Evolutionary conservation across 2,329 filamentous ascomycete genomes (phyloP).

Genomic region (Ophiostoma australiae): DNA sequence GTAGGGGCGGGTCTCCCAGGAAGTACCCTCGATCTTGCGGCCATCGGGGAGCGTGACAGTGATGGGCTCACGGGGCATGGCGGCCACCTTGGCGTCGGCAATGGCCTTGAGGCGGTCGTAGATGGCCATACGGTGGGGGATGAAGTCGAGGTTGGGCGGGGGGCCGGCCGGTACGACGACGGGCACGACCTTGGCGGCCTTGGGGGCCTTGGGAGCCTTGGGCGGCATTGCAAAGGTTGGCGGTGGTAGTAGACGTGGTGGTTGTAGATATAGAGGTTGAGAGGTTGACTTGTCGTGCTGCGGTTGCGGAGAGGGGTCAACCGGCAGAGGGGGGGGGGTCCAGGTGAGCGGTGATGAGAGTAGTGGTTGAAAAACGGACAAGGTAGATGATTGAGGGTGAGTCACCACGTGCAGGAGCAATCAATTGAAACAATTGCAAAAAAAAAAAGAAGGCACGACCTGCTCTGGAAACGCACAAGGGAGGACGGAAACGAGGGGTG

Average conservation of each 20-base stretch:
- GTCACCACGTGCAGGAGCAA: conserved; percentile 13
- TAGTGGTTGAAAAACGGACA: not conserved
- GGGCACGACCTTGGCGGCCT: conserved; percentile 27
- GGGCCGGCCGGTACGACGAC: conserved; percentile 32
- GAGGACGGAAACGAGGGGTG: conserved; percentile 5
- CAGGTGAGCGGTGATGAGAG: not conserved
- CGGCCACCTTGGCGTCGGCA: conserved; percentile 69
- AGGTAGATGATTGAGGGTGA: not conserved
- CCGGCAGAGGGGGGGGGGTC: not conserved
- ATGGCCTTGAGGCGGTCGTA: conserved; percentile 86
- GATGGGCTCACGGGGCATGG: conserved; percentile 68
- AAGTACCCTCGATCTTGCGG: conserved; percentile 65
- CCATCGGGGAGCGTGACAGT: conserved; percentile 69
- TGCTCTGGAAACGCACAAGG: not conserved
- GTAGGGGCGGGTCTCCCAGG: conserved; percentile 87
- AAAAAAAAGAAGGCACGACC: not conserved
- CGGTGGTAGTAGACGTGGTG: not conserved
- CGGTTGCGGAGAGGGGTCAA: conserved; percentile 6
- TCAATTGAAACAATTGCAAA: not conserved
- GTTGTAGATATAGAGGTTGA: not conserved
- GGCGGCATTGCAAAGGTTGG: conserved; percentile 2
- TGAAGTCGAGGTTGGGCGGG: conserved; percentile 60
- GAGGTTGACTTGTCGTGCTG: conserved; percentile 6
- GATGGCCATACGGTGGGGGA: conserved; percentile 76
- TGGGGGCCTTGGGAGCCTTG: conserved; percentile 25